Conservation (phyloP, 192 early-diverging fungal species). For the Dispira parvispora region DNA sequence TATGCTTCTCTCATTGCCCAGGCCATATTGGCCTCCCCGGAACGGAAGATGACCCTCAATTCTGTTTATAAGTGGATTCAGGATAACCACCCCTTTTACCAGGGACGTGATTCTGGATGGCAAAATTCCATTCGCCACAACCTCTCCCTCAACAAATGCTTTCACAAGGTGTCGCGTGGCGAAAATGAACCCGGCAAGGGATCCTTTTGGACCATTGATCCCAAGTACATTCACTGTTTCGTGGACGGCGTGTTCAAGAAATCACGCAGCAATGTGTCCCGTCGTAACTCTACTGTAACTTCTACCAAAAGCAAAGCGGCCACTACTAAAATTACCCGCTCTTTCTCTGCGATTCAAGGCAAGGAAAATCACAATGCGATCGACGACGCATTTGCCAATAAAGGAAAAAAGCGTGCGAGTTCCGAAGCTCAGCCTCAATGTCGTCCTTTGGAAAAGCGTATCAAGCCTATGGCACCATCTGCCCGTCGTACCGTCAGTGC, state of each 20-base stretch:
- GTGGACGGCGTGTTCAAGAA: conserved; percentile 53
- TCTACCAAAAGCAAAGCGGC: not conserved
- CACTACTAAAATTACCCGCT: not conserved
- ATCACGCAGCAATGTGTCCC: conserved; percentile 16
- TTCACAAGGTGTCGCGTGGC: conserved; percentile 54
- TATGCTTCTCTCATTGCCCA: conserved; percentile 53
- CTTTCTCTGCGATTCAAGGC: not conserved
- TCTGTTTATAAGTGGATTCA: conserved; percentile 56
- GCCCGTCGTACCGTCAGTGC: not conserved
- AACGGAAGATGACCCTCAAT: conserved; percentile 40
- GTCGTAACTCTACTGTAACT: not conserved
- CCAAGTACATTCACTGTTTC: conserved; percentile 45
- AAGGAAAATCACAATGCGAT: not conserved
- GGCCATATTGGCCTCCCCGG: conserved; percentile 39
- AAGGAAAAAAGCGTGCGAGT: not conserved
- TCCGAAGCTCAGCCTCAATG: too few relatives aligned
- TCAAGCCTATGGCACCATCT: not conserved
- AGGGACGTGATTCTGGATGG: conserved; percentile 34
- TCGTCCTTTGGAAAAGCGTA: not conserved
- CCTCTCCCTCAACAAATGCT: conserved; percentile 64
- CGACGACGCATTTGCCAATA: not conserved
- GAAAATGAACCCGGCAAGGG: conserved; percentile 86
- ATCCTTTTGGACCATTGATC: conserved; percentile 85
- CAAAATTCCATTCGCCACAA: conserved; percentile 77
- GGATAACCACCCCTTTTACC: conserved; percentile 45